Evolutionary conservation across 2,329 filamentous ascomycete species (phyloP), one percentile per base, ranked within the genome.

Genomic region (Aspergillus caelatus): DNA sequence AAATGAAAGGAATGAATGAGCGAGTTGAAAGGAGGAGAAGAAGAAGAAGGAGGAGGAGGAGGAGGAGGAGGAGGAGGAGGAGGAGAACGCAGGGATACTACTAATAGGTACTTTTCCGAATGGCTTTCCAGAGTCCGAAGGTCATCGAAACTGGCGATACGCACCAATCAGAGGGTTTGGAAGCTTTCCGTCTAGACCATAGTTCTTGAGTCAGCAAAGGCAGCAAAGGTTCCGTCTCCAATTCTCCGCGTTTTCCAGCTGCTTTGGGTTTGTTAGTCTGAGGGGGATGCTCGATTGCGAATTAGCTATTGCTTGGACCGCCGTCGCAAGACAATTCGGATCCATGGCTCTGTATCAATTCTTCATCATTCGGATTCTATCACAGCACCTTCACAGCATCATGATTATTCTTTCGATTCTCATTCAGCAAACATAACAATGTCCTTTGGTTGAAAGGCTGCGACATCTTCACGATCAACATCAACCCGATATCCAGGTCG

Each of bases 221-320:
- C 26, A 26, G 26, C 26, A 26, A 26, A 26, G 26, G 26, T 26
- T 26, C 26, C 4, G 23, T 26, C 23, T 26, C 23, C 23, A 26
- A 26, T 26, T 26, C 26, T 68, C 67, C 67, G 65, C 66, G 65
- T 68, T 67, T 64, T 53, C 34, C 50, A 54, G 23, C n/a, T 62
- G 26, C 26, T 12, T 34, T 34, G 2, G 32, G 32, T 34, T 34
- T 11, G n/a, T 21, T 11, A n/a, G 46, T 36, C n/a, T 28, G 52
- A 26, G 52, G 52, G 52, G 26, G 46, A 50, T 19, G 46, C 45
- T 48, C 8, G 26, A 30, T 23, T 28, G 46, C 21, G 23, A 23
- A 48, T 48, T 28, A 23, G 21, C 21, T 48, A 19, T 30, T n/a
- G 46, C 26, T n/a, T 32, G 14, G 46, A 52, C 48, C 48, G 43